These are phyloP conservation scores for Hymenoscyphus fraxineus DNA, from an alignment of 2,329 filamentous ascomycete species.

Conservation along the genomic window DNA sequence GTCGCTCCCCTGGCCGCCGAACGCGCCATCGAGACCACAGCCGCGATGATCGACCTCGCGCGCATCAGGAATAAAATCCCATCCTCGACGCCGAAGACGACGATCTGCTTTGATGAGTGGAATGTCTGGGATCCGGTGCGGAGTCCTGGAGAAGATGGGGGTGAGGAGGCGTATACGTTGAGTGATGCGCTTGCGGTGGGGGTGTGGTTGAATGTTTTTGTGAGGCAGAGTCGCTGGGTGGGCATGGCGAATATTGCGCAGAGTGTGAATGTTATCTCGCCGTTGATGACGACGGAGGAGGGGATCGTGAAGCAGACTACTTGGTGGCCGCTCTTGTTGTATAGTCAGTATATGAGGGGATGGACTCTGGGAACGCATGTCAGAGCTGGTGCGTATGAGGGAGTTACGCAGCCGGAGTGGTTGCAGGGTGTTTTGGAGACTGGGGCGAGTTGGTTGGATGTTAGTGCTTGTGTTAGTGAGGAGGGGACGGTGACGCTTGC, in stretches of 20 bases:
- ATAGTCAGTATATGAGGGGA: constrained; percentile 69
- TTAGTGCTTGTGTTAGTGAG: constrained; percentile 55
- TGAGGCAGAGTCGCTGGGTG: constrained; percentile 58
- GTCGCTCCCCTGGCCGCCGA: constrained; percentile 58
- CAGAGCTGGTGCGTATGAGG: constrained; percentile 58
- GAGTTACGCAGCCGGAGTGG: constrained; percentile 63
- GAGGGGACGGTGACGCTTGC: constrained; percentile 62
- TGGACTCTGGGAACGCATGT: constrained; percentile 65
- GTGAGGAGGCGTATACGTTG: constrained; percentile 60
- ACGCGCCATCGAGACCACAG: constrained; percentile 60
- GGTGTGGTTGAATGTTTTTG: constrained; percentile 61
- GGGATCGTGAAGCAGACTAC: constrained; percentile 61
- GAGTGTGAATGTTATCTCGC: constrained; percentile 64
- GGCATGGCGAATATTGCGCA: constrained; percentile 67
- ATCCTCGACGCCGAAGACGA: constrained; percentile 41
- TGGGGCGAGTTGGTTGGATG: constrained; percentile 64
- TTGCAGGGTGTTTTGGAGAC: constrained; percentile 60
- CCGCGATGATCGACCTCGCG: constrained; percentile 59
- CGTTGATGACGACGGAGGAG: constrained; percentile 57
- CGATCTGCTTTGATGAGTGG: constrained; percentile 68
- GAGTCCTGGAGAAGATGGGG: constrained; percentile 58
- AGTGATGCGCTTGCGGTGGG: constrained; percentile 61
- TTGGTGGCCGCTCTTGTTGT: constrained; percentile 60
- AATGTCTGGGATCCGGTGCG: constrained; percentile 64
- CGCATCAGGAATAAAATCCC: constrained; percentile 51